These are phyloP conservation scores for Cutaneotrichosporon mucoides DNA, from an alignment of 1,284 basidiomycete species.

Conservation along the genomic window DNA sequence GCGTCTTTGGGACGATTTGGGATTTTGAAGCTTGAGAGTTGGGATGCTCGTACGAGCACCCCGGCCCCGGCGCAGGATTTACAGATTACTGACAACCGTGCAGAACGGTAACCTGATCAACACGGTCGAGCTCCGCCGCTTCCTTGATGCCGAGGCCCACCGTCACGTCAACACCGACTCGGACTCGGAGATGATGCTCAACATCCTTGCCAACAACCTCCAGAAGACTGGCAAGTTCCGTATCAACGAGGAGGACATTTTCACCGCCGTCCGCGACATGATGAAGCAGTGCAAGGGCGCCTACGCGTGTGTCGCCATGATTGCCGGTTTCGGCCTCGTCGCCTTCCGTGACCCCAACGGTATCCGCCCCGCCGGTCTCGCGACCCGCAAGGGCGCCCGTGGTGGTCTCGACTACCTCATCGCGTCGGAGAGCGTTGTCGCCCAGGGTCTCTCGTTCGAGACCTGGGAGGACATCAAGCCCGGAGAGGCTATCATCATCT, in stretches of 20 bases:
- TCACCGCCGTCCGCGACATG: constrained; percentile 83
- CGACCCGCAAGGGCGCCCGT: constrained; percentile 53
- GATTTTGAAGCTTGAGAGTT: background rate
- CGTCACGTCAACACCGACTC: constrained; percentile 98
- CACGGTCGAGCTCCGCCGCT: constrained; percentile 75
- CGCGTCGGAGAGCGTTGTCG: constrained; percentile 93
- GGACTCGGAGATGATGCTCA: constrained; percentile 94
- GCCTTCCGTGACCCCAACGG: constrained; percentile 99
- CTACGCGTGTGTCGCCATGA: constrained; percentile 96
- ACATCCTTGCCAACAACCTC: constrained; percentile 95
- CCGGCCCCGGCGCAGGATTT: background rate
- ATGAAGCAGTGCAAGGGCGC: constrained; percentile 88
- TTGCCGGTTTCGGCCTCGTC: constrained; percentile 97
- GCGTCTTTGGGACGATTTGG: background rate
- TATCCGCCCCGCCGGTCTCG: constrained; percentile 87
- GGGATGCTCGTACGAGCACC: background rate
- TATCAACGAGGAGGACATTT: constrained; percentile 99
- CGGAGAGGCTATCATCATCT: constrained; percentile 93
- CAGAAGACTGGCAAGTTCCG: constrained; percentile 97
- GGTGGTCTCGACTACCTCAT: constrained; percentile 80
- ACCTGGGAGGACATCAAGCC: constrained; percentile 93
- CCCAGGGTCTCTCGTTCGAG: constrained; percentile 83
- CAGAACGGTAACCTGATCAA: constrained; percentile 99
- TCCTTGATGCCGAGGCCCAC: constrained; percentile 94
- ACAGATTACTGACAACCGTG: background rate